A percentile compares a stretch with the other conserved stretches of the same genome.
These are phyloP conservation scores for Ramalina intermedia DNA, from an alignment of 495 filamentous ascomycete species.

Conservation along the genomic window DNA sequence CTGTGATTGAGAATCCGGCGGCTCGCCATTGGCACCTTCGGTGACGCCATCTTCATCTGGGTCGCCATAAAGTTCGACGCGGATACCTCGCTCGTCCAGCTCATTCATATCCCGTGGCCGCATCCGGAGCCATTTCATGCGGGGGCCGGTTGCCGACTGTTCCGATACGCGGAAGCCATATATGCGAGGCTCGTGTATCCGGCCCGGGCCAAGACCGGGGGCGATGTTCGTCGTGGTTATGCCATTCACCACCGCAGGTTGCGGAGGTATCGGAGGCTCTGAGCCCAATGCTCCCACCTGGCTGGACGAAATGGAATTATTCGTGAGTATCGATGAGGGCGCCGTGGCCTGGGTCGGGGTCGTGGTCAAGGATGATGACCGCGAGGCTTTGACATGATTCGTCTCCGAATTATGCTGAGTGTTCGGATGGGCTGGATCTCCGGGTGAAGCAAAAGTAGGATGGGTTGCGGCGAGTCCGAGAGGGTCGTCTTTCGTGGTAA, in stretches of 20 bases:
- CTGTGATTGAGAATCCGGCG: constrained; percentile 30
- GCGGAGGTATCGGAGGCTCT: constrained; percentile 25
- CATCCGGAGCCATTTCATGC: constrained; percentile 92
- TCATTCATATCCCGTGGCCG: constrained; percentile 65
- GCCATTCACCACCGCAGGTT: constrained; percentile 63
- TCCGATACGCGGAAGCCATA: constrained; percentile 94
- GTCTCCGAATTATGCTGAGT: constrained; percentile 18
- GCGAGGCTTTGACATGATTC: constrained; percentile 22
- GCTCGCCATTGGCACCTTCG: constrained; percentile 37
- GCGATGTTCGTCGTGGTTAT: constrained; percentile 69
- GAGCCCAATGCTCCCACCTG: not conserved
- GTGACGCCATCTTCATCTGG: constrained; percentile 20
- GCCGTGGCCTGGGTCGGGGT: constrained; percentile 12
- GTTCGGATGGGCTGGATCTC: constrained; percentile 25
- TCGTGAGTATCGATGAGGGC: constrained; percentile 5
- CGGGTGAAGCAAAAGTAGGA: constrained; percentile 10
- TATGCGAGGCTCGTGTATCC: constrained; percentile 87
- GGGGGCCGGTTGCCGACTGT: constrained; percentile 66
- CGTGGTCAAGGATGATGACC: constrained; percentile 24
- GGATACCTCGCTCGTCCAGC: constrained; percentile 62
- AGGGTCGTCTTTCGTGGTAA: constrained; percentile 29
- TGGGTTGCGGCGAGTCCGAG: constrained; percentile 15
- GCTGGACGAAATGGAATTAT: constrained; percentile 9
- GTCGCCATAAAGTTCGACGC: constrained; percentile 20
- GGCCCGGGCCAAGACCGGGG: constrained; percentile 67